These are phyloP conservation scores for Fusarium dimerum DNA, from an alignment of 2,329 filamentous ascomycete genomes.

Conservation along the genomic window DNA sequence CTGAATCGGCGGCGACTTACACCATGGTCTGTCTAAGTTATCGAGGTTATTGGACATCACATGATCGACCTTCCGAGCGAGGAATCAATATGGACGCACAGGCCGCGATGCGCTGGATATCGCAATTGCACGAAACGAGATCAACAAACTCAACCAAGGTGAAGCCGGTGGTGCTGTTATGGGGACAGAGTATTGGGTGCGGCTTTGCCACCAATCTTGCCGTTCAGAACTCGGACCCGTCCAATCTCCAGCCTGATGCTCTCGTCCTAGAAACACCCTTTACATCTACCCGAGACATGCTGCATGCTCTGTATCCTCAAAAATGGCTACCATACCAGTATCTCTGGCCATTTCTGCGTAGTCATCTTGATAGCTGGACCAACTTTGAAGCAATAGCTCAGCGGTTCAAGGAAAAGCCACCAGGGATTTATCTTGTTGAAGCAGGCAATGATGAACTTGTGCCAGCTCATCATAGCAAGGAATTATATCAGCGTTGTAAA, in stretches of 20 bases:
- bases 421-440: conserved; percentile 52
- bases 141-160: conserved; percentile 10
- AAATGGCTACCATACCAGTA: conserved; percentile 79
- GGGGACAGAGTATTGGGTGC: conserved; percentile 77
- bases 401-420: conserved; percentile 25
- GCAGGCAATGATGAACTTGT: conserved; percentile 62
- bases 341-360: conserved; percentile 72
- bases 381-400: conserved; percentile 48
- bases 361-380: conserved; percentile 55
- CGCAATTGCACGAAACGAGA: conserved; percentile 38
- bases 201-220: conserved; percentile 68
- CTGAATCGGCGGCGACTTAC: conserved; percentile 38
- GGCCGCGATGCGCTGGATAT: conserved; percentile 65
- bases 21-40: conserved; percentile 61
- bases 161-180: conserved; percentile 57
- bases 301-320: conserved; percentile 72
- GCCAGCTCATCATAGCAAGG: conserved; percentile 49
- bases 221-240: conserved; percentile 33
- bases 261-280: conserved; percentile 78
- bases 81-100: conserved; percentile 70
- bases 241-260: conserved; percentile 43
- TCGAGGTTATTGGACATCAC: conserved; percentile 77
- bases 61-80: conserved; percentile 67
- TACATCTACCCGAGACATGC: conserved; percentile 68
- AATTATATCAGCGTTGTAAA: conserved; percentile 48